Evolutionary conservation across 2,329 filamentous ascomycete genomes (phyloP), one percentile per base, ranked within the genome.

Genomic region (Colletotrichum liaoningense): DNA sequence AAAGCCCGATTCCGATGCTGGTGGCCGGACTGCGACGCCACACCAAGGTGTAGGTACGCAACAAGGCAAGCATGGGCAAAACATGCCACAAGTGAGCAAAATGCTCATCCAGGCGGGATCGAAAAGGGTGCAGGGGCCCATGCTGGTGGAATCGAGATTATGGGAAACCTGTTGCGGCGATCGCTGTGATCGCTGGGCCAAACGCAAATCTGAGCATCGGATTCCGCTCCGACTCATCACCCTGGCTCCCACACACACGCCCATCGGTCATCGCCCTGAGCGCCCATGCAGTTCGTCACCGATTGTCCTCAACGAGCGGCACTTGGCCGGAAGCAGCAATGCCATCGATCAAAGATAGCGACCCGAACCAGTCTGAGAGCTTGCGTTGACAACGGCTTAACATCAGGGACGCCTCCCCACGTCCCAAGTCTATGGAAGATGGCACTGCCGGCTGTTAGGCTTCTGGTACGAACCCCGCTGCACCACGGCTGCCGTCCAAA

Each of bases 181-280:
- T 73, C 71, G 67, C 56, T 58, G 67, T 70, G 71, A 73, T 71
- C 67, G 71, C 62, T 28, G 56, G 54, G 35, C n/a, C 35, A 62
- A 70, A 66, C 55, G 67, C 60, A 38, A 66, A 73, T 73, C 71
- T 73, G 71, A 62, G 67, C 55, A 73, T 73, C 71, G 71, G 56
- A 73, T 73, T 71, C 56, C 38, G 67, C 66, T 69, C 46, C 60
- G 56, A 65, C 64, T 63, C 69, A 69, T 58, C 22, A 63, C n/a
- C 38, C 57, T 14, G 9, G 8, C 28, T 11, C 49, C 54, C 35
- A 38, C 14, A 54, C 28, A 22, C 38, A 46, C 9, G 19, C 49
- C n/a, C 35, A 28, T 63, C 38, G 38, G 24, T 11, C 58, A 8
- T 38, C 57, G n/a, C 19, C 46, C 30, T 38, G 42, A 6, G 38